Evolutionary conservation across 352 stramenopile species (phyloP).

Genomic region (Phytophthora pisi): DNA sequence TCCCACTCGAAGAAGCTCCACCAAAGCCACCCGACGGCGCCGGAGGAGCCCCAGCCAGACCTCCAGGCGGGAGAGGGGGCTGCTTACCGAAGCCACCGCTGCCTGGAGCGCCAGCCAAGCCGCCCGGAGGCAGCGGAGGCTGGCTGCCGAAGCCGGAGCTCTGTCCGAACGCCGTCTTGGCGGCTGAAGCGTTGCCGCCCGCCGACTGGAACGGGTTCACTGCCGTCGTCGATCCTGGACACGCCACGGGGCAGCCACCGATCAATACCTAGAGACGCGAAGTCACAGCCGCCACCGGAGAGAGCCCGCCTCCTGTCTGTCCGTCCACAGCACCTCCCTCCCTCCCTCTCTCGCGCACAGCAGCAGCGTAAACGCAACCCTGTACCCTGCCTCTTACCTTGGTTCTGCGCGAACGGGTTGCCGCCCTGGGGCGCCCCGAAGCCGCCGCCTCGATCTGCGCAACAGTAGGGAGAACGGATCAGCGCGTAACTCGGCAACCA

Average conservation of each 20-base stretch:
- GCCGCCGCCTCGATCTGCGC: constrained; percentile 22
- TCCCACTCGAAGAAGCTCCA: constrained; percentile 14
- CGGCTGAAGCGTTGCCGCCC: constrained; percentile 1
- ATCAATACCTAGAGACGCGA: constrained; percentile 38
- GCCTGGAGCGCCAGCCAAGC: constrained; percentile 18
- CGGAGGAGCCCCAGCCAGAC: constrained; percentile 20
- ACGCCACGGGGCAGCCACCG: constrained; percentile 29
- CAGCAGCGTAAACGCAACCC: constrained; percentile 8
- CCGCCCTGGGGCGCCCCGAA: constrained; percentile 20
- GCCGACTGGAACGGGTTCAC: constrained; percentile 43
- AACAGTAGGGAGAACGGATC: constrained; percentile 9
- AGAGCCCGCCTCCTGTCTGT: neutral
- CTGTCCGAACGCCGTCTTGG: constrained; percentile 45
- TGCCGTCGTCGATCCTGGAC: constrained; percentile 28
- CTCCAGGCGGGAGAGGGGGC: constrained; percentile 29
- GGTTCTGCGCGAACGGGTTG: constrained; percentile 45
- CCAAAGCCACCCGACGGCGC: constrained; percentile 19
- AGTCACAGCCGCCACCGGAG: neutral
- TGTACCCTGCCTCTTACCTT: constrained; percentile 42
- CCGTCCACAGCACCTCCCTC: constrained; percentile 8
- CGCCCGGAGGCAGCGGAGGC: constrained; percentile 32
- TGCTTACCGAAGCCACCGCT: constrained; percentile 23
- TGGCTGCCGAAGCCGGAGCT: constrained; percentile 36
- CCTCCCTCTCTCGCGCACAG: constrained; percentile 2
- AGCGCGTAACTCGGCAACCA: constrained; percentile 14